phyloP scores from a whole-genome alignment of 495 filamentous ascomycete genomes.

The Aspergillus nidulans region DNA sequence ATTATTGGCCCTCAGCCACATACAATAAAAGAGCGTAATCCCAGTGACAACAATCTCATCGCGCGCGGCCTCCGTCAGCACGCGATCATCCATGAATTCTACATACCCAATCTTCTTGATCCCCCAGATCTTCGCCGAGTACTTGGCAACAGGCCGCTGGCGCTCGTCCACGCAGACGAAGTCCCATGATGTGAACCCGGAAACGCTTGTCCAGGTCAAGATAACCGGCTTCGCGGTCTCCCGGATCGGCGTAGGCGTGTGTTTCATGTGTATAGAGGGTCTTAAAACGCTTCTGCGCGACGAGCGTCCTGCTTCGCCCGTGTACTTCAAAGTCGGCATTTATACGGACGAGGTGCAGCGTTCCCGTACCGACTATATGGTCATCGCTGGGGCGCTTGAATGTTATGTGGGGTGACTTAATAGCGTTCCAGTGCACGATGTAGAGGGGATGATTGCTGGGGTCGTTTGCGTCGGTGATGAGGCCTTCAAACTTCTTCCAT shows the following conservation, averaged over 20 bases:
- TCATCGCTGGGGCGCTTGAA: slow-evolving; percentile 8
- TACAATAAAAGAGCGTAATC: slow-evolving; percentile 25
- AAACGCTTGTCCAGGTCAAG: slow-evolving; percentile 29
- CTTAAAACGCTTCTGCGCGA: slow-evolving; percentile 27
- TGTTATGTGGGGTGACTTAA: slow-evolving; percentile 8
- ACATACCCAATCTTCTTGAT: slow-evolving; percentile 26
- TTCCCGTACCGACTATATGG: slow-evolving; percentile 22
- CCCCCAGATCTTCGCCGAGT: slow-evolving; percentile 23
- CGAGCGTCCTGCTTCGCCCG: slow-evolving; percentile 20
- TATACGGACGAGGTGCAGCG: slow-evolving; percentile 24
- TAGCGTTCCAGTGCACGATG: slow-evolving; percentile 16
- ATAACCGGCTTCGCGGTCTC: slow-evolving; percentile 18
- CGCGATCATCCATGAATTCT: slow-evolving; percentile 26
- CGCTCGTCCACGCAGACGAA: slow-evolving; percentile 32
- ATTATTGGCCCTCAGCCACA: slow-evolving; percentile 23
- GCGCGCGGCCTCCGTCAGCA: slow-evolving; percentile 12
- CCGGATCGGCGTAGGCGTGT: slow-evolving; percentile 16
- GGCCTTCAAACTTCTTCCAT: slow-evolving; percentile 25
- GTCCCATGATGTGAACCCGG: slow-evolving; percentile 30
- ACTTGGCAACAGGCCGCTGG: slow-evolving; percentile 26
- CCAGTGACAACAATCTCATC: slow-evolving; percentile 35
- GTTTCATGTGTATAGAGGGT: slow-evolving; percentile 32
- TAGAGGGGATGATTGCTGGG: slow-evolving; percentile 16
- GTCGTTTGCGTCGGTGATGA: slow-evolving; percentile 10
- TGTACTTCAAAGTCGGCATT: slow-evolving; percentile 26